phyloP scores from a whole-genome alignment of 1,139 yeast genomes.

The Geotrichum candidum region DNA sequence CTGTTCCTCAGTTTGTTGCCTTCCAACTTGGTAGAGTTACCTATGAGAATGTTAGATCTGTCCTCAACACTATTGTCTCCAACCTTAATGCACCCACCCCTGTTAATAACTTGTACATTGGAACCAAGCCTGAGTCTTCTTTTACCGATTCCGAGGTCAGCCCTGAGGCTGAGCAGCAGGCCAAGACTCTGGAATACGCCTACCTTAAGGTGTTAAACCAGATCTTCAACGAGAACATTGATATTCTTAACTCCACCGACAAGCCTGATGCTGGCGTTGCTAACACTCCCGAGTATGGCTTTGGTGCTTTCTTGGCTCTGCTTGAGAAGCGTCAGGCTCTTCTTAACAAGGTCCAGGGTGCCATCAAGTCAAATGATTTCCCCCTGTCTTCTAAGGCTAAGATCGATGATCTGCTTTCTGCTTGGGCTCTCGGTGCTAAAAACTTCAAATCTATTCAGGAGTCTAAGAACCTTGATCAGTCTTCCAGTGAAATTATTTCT shows the following conservation, averaged over 20 bases:
- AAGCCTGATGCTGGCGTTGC: constrained; percentile 38
- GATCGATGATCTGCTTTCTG: constrained; percentile 54
- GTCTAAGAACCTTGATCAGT: constrained; percentile 31
- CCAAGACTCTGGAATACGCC: constrained; percentile 61
- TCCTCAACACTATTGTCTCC: constrained; percentile 46
- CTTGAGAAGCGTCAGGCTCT: constrained; percentile 44
- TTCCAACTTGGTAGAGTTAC: constrained; percentile 52
- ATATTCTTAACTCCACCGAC: constrained; percentile 54
- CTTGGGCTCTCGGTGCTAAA: constrained; percentile 50
- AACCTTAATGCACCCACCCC: constrained; percentile 54
- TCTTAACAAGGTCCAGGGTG: constrained; percentile 43
- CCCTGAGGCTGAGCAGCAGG: constrained; percentile 41
- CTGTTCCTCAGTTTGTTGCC: constrained; percentile 45
- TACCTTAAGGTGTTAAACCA: constrained; percentile 72
- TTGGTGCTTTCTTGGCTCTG: constrained; percentile 62
- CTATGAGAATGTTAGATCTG: constrained; percentile 41
- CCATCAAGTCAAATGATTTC: constrained; percentile 48
- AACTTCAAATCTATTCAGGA: constrained; percentile 17
- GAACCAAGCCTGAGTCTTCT: constrained; percentile 32
- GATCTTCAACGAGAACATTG: constrained; percentile 49
- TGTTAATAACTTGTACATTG: constrained; percentile 57
- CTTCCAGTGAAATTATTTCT: constrained; percentile 37
- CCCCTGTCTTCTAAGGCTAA: constrained; percentile 43
- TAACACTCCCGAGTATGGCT: constrained; percentile 75
- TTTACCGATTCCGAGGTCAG: constrained; percentile 19